Evolutionary conservation across 208 protist genomes (phyloP).

Genomic region (Lotmaria passim): DNA sequence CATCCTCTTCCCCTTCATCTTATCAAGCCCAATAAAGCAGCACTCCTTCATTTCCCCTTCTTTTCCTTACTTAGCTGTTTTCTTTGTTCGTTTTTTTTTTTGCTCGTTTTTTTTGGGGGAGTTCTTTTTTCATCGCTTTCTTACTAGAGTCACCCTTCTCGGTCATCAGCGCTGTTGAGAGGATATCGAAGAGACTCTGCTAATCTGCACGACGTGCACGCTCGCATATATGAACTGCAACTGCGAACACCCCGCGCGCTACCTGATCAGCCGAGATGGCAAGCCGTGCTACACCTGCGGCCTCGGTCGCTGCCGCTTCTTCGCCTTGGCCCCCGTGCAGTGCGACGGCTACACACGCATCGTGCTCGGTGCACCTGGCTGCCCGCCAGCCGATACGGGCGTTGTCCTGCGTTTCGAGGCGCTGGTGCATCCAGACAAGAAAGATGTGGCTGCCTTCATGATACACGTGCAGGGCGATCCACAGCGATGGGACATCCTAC

Average conservation of each 20-base stretch:
- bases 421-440: slow-evolving; percentile 52
- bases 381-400: slow-evolving; percentile 29
- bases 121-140: no score
- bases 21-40: no score
- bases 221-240: slow-evolving; percentile 91
- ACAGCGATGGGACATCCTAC: slow-evolving; percentile 22
- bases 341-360: slow-evolving; percentile 72
- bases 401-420: slow-evolving; percentile 80
- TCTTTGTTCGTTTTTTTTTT: no score
- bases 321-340: slow-evolving; percentile 53
- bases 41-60: no score
- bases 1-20: no score
- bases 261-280: slow-evolving; percentile 55
- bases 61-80: no score
- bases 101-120: no score
- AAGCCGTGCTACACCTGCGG: slow-evolving; percentile 64
- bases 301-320: slow-evolving; percentile 65
- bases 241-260: slow-evolving; percentile 56
- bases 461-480: slow-evolving; percentile 34
- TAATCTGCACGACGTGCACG: no score
- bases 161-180: no score
- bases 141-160: no score
- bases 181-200: no score
- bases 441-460: slow-evolving; percentile 39
- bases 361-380: slow-evolving; percentile 35